These are phyloP conservation scores for Aspergillus fischeri DNA, from an alignment of 2,329 filamentous ascomycete species.

Conservation along the genomic window DNA sequence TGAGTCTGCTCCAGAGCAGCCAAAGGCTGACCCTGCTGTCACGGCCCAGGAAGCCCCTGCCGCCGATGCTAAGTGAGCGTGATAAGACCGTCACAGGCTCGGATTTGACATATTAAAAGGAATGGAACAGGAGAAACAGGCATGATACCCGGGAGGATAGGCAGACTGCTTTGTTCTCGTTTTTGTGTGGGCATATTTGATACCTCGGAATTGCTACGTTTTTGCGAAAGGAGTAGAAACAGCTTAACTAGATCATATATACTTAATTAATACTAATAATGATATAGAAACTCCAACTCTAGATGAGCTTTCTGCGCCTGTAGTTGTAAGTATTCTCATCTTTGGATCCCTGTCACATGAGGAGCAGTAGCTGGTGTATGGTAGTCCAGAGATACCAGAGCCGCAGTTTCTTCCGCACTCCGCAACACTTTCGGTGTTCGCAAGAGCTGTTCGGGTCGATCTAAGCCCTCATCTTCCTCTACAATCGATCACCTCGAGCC, in stretches of 20 bases:
- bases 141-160: slow-evolving; percentile 18
- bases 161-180: slow-evolving; percentile 10
- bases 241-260: background rate
- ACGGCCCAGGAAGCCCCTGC: slow-evolving; percentile 12
- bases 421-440: background rate
- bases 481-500: background rate
- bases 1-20: slow-evolving; percentile 11
- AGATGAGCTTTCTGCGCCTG: background rate
- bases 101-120: slow-evolving; percentile 1
- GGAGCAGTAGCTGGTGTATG: background rate
- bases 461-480: background rate
- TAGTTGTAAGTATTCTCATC: background rate
- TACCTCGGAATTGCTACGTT: slow-evolving; percentile 12
- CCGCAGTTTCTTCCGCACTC: background rate
- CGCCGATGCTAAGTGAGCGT: slow-evolving; percentile 12
- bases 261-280: slow-evolving; percentile 2
- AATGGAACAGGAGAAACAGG: slow-evolving; percentile 9
- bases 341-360: background rate
- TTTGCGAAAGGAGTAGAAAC: slow-evolving; percentile 2
- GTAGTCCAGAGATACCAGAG: background rate
- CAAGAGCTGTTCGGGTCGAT: background rate
- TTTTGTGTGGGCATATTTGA: slow-evolving; percentile 14
- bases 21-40: slow-evolving; percentile 18
- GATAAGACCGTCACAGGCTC: background rate
- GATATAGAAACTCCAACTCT: background rate